phyloP scores from a whole-genome alignment of 257 asterid genomes.

The Solanum clarkiae region DNA sequence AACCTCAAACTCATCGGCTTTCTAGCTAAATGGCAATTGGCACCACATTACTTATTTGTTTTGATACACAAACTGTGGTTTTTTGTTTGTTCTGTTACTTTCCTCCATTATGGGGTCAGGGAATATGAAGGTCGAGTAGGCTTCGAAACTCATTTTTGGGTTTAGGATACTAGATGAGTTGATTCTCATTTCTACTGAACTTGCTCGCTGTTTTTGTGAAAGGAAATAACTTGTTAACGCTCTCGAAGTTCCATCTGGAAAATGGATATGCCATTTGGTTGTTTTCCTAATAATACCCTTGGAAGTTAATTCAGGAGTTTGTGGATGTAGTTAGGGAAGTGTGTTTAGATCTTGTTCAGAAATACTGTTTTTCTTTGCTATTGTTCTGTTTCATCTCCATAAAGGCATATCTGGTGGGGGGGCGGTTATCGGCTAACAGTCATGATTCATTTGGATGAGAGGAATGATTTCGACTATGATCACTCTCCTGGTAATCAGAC shows the following conservation, averaged over 20 bases:
- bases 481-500: constrained; percentile 24
- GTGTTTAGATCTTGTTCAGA: constrained; percentile 5
- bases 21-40: neutral
- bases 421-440: constrained; percentile 33
- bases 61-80: neutral
- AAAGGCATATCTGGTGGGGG: constrained; percentile 57
- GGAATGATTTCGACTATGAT: constrained; percentile 43
- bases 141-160: neutral
- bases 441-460: constrained; percentile 57
- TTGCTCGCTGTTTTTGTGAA: neutral
- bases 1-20: neutral
- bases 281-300: neutral
- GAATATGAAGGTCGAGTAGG: neutral
- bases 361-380: neutral
- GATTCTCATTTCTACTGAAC: neutral
- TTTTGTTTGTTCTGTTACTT: neutral
- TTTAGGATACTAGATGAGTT: neutral
- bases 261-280: neutral
- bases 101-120: neutral
- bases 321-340: constrained; percentile 9
- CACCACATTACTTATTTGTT: neutral
- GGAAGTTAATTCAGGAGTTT: neutral
- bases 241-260: neutral
- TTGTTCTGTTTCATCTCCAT: constrained; percentile 4
- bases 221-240: constrained; percentile 14